Evolutionary conservation across 345 rosid species (phyloP).

Genomic region (Lumnitzera racemosa): DNA sequence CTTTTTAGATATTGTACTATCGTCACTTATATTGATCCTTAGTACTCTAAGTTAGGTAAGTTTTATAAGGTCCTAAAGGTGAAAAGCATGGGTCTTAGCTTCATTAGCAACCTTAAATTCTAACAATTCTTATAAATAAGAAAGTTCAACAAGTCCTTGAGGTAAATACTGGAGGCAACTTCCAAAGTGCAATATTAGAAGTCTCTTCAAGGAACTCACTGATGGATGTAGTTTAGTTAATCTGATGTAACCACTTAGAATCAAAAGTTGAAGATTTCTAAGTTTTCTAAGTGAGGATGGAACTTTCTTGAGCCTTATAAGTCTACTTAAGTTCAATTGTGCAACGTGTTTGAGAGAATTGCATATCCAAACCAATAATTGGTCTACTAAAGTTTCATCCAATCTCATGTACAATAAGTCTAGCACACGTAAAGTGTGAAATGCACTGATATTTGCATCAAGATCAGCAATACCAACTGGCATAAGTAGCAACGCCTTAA

Average conservation of each 20-base stretch:
- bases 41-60: not conserved
- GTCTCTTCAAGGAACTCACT: not conserved
- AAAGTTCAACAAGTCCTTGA: not conserved
- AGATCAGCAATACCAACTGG: not conserved
- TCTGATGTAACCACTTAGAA: not conserved
- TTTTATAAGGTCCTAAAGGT: not conserved
- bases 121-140: not conserved
- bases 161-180: not conserved
- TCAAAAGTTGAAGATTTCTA: slow-evolving; percentile 1
- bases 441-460: no score
- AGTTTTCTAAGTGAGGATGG: not conserved
- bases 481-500: slow-evolving; percentile 35
- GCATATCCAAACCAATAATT: slow-evolving; percentile 1
- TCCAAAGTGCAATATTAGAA: not conserved
- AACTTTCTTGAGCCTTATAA: not conserved
- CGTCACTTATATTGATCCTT: not conserved
- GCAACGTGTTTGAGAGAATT: slow-evolving; percentile 7
- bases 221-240: not conserved
- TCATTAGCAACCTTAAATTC: not conserved
- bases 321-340: slow-evolving; percentile 4
- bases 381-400: not conserved
- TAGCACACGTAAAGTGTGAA: not conserved
- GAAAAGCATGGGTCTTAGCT: not conserved
- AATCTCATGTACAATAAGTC: not conserved
- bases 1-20: not conserved